Percentiles rank a stretch among this genome's conserved stretches.
phyloP scores from a whole-genome alignment of 257 asterid genomes.

The Nicotiana benthamiana region DNA sequence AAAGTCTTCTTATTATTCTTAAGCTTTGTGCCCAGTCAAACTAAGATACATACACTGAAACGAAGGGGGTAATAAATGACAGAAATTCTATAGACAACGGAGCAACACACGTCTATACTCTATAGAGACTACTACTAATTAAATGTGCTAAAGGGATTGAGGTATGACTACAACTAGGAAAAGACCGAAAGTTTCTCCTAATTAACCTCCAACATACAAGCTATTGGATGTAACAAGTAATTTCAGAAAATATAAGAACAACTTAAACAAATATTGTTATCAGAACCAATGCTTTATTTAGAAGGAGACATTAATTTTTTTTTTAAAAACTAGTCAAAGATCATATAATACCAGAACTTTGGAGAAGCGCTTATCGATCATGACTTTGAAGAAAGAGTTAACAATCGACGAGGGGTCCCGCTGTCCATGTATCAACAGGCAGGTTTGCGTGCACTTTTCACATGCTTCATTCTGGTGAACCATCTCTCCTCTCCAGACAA shows the following conservation, averaged over 20 bases:
- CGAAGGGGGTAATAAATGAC: too few relatives aligned
- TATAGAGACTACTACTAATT: background rate
- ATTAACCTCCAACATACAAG: background rate
- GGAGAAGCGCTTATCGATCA: conserved; percentile 16
- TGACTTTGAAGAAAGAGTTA: conserved; percentile 25
- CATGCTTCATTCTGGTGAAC: conserved; percentile 4
- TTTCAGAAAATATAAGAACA: background rate
- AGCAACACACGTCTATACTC: too few relatives aligned
- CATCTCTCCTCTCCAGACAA: background rate
- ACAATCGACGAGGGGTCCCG: background rate
- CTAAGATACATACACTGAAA: too few relatives aligned
- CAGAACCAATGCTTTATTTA: background rate
- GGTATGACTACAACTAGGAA: background rate
- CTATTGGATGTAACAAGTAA: background rate
- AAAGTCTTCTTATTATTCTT: too few relatives aligned
- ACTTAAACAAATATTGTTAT: background rate
- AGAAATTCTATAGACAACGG: too few relatives aligned
- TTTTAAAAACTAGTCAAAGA: background rate
- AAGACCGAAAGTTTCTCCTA: background rate
- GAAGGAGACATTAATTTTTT: background rate
- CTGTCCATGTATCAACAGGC: conserved; percentile 17
- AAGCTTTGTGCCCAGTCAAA: too few relatives aligned
- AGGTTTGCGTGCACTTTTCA: conserved; percentile 8
- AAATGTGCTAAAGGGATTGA: background rate
- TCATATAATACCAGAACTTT: conserved; percentile 19